Base-by-base conservation (phyloP, 1,139 yeast species). In the Zhuliangozyma parablackwelliae region DNA sequence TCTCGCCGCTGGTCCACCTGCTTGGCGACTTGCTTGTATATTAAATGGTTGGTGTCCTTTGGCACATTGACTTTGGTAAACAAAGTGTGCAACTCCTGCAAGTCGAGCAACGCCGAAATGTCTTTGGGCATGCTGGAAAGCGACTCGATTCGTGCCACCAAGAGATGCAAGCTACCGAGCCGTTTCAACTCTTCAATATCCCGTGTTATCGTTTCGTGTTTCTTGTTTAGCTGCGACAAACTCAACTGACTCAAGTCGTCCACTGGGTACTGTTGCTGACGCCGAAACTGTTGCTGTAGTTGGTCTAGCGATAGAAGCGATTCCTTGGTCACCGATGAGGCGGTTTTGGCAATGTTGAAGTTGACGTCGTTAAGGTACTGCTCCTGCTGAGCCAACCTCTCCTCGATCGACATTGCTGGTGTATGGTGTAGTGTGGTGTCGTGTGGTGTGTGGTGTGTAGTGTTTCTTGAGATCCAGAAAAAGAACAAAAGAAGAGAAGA, bases 161-260 rank as follows among this genome's bases (percentile, higher is more conserved):
- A 43, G 3, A 50, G 54, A 28, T 49, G 50, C 8, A 59, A 40
- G 7, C 49, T 45, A 57, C 57, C 53, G 24, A 62, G 45, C 23
- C 44, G 47, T 26, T 54, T 53, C 37, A 62, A 48, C n/a, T 46
- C 40, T 6, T 35, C 40, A 26, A 59, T 44, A 21, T 41, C 46
- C 7, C 32, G 34, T 5, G 51, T 51, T n/a, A 46, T 42, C 3
- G 38, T 29, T 23, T 45, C 45, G 20, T 50, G 44, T 28, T 49
- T 46, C 3, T 49, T 46, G 35, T 56, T 56, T 40, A 61, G 46
- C 30, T 56, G 51, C 13, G 54, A 39, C 30, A 59, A 33, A 21
- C 43, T 44, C 28, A 42, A 40, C 13, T 38, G 39, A 10, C 29
- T 26, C n/a, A 46, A 28, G 9, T 23, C 24, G 24, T 13, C 32